Evolutionary conservation across 2,329 filamentous ascomycete species (phyloP).

Genomic region (Ophiostoma sp.): DNA sequence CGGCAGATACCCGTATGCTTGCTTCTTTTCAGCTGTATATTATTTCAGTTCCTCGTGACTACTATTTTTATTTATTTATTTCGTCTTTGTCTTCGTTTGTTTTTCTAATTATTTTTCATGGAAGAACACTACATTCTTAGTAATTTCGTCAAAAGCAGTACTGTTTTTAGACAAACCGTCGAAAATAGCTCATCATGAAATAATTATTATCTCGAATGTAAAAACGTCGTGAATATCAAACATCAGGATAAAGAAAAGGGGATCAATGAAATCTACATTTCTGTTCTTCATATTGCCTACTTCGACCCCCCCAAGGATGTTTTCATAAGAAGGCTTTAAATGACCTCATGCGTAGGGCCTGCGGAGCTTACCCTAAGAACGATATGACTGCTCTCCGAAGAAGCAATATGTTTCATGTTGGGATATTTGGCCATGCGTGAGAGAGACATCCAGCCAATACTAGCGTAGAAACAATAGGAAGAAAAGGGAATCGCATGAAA

Average conservation of each 20-base stretch:
- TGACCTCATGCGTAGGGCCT: not conserved
- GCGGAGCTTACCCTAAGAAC: not conserved
- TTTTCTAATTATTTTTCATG: not conserved
- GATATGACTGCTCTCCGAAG: not conserved
- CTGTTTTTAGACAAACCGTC: not conserved
- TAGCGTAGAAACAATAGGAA: not conserved
- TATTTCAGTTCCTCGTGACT: not conserved
- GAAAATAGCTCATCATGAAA: not conserved
- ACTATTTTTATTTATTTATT: not conserved
- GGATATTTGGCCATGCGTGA: not conserved
- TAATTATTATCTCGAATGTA: not conserved
- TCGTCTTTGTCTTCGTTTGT: not conserved
- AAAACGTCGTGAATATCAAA: not conserved
- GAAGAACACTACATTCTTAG: not conserved
- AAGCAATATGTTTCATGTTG: constrained; percentile 4
- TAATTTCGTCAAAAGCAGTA: no score
- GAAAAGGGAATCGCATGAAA: not conserved
- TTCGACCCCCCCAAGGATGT: no score
- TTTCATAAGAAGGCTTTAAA: not conserved
- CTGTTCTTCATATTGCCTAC: not conserved
- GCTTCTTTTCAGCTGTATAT: not conserved
- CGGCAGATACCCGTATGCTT: not conserved
- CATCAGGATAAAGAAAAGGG: not conserved
- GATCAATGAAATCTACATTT: not conserved
- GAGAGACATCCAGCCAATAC: not conserved